These are phyloP conservation scores for Purpureocillium lavendulum DNA, from an alignment of 2,329 filamentous ascomycete genomes.

Conservation along the genomic window DNA sequence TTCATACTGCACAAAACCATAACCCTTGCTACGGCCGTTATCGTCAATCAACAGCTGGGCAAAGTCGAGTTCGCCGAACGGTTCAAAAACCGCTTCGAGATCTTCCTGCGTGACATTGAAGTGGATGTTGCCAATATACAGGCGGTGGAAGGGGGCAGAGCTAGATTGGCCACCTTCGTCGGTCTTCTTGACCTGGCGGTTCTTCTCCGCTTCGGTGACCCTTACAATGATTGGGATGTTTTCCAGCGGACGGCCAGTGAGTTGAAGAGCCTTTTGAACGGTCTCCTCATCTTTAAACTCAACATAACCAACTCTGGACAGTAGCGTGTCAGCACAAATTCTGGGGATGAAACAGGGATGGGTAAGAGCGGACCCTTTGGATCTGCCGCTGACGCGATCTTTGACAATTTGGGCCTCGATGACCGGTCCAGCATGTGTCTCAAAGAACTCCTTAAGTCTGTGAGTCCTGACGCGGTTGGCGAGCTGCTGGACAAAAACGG, in stretches of 20 bases:
- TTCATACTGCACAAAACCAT: conserved; percentile 96
- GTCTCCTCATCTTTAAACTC: conserved; percentile 97
- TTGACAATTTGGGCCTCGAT: conserved; percentile 99
- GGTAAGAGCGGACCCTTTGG: conserved; percentile 69
- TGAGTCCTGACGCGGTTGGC: conserved; percentile 87
- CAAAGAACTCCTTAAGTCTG: conserved; percentile 90
- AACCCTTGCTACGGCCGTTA: conserved; percentile 79
- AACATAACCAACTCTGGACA: conserved; percentile 88
- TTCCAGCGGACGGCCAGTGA: conserved; percentile 97
- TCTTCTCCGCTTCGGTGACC: conserved; percentile 98
- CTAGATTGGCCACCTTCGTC: conserved; percentile 70
- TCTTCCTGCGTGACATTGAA: conserved; percentile 98
- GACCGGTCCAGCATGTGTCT: conserved; percentile 87
- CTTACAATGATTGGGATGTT: conserved; percentile 98
- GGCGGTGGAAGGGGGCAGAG: conserved; percentile 89
- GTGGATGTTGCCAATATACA: conserved; percentile 98
- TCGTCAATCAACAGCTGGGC: conserved; percentile 97
- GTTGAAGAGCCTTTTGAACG: conserved; percentile 85
- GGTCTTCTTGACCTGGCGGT: conserved; percentile 83
- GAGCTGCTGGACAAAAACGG: conserved; percentile 97
- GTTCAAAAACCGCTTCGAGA: conserved; percentile 91
- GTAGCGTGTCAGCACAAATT: conserved; percentile 24
- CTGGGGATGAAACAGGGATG: conserved; percentile 1
- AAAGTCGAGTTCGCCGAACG: conserved; percentile 95
- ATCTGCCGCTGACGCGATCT: conserved; percentile 90